Base-by-base conservation (phyloP, 1,139 yeast genomes). In the Diutina mesorugosa region DNA sequence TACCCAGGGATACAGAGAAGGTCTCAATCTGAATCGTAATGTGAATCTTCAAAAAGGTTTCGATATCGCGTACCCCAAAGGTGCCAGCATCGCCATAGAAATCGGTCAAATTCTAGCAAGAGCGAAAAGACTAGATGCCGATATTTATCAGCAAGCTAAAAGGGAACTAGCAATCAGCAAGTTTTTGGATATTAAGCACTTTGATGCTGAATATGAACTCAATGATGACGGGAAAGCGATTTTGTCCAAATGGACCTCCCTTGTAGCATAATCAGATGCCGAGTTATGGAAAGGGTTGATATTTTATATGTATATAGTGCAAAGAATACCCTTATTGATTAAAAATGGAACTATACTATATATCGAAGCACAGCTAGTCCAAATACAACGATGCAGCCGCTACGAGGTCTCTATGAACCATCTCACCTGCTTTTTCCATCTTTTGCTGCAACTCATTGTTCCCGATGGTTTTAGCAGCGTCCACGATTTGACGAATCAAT, bases 391-490 rank as follows among this genome's bases (percentile, higher is more conserved):
- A 90, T 30, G 96, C 96, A 45, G 99, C 98, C 61, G 96, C 87
- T 56, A 93, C 98, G 64, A 93, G 87, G 71, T 95, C 99, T 70
- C 99, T 86, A 68, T 90, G 96, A 59, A 95, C 90, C 68, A 91
- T 72, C 63, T 82, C 90, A 64, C 87, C 77, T 3, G 96, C 88
- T 65, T 84, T 83, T 59, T 85, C 91, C 97, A 93, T 90, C 69
- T 93, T 93, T 61, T 82, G 84, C 68, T 88, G 91, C 62, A 95
- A 76, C 55, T 85, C 95, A 45, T 80, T 79, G 68, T 91, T 91
- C 58, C 98, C 98, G 63, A 93, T 93, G 18, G 96, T 87, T 67
- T 87, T 89, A 5, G 98, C 93, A 9, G 97, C 98, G 63, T 81
- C 83, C 51, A 84, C 85, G 81, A 95, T 78, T 69, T 95, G 99